Conservation (phyloP, 345 rosid genomes). For the Eucalyptus curtisii region DNA sequence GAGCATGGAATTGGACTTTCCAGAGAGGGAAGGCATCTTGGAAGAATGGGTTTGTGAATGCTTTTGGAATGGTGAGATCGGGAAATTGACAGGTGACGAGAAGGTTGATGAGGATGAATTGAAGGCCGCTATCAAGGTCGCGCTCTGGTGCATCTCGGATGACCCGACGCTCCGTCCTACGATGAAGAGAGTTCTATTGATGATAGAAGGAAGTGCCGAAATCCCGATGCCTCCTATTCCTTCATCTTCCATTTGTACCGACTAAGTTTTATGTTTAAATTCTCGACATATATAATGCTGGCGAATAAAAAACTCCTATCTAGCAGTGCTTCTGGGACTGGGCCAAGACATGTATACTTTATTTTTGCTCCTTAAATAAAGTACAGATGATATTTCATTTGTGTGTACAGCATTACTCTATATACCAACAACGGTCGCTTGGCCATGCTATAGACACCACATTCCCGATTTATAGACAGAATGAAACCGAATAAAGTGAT, state of each 20-base stretch:
- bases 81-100: background rate
- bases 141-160: conserved; percentile 3
- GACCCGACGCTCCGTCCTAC: conserved; percentile 4
- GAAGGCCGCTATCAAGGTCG: background rate
- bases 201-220: background rate
- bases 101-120: conserved; percentile 1
- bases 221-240: background rate
- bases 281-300: accelerated
- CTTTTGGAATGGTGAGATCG: background rate
- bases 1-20: background rate
- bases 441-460: background rate
- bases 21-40: background rate
- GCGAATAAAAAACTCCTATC: background rate
- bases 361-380: background rate
- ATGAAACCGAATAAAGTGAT: background rate
- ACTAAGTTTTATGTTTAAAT: too few relatives aligned
- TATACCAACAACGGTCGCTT: accelerated
- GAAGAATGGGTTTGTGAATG: conserved; percentile 4
- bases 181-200: background rate
- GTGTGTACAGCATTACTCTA: background rate
- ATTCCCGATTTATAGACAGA: background rate
- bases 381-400: background rate
- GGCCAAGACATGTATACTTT: background rate
- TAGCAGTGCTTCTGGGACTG: background rate
- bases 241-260: background rate